Evolutionary conservation across 495 filamentous ascomycete species (phyloP).

Genomic region (Penicillium nucicola): DNA sequence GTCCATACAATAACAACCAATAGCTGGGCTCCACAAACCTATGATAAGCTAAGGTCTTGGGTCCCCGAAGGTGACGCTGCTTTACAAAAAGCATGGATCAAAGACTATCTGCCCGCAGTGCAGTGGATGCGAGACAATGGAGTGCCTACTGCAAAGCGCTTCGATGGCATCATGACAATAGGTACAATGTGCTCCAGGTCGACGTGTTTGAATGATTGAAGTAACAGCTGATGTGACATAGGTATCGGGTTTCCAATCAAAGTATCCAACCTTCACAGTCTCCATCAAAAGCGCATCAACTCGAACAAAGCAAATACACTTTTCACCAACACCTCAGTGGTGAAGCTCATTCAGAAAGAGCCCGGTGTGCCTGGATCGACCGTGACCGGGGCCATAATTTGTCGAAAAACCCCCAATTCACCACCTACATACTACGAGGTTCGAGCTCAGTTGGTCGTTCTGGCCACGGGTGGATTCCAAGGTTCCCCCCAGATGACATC

Average conservation of each 20-base stretch:
- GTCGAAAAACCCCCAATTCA: background rate
- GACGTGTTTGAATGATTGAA: background rate
- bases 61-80: constrained; percentile 20
- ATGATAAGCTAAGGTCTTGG: constrained; percentile 21
- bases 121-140: constrained; percentile 28
- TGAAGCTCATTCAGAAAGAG: constrained; percentile 19
- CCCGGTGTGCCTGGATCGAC: constrained; percentile 15
- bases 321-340: constrained; percentile 14
- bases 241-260: constrained; percentile 27
- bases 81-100: constrained; percentile 23
- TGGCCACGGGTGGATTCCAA: constrained; percentile 27
- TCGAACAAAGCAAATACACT: constrained; percentile 14
- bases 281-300: constrained; percentile 13
- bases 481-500: constrained; percentile 16
- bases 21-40: constrained; percentile 24
- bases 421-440: constrained; percentile 11
- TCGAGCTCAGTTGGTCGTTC: constrained; percentile 17
- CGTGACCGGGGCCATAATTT: constrained; percentile 17
- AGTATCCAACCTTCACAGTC: constrained; percentile 16
- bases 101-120: constrained; percentile 24
- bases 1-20: background rate
- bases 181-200: constrained; percentile 7
- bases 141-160: constrained; percentile 20
- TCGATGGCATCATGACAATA: constrained; percentile 31
- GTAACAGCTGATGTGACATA: background rate